Base-by-base conservation (phyloP, 257 asterid genomes). In the Cinchona pubescens region DNA sequence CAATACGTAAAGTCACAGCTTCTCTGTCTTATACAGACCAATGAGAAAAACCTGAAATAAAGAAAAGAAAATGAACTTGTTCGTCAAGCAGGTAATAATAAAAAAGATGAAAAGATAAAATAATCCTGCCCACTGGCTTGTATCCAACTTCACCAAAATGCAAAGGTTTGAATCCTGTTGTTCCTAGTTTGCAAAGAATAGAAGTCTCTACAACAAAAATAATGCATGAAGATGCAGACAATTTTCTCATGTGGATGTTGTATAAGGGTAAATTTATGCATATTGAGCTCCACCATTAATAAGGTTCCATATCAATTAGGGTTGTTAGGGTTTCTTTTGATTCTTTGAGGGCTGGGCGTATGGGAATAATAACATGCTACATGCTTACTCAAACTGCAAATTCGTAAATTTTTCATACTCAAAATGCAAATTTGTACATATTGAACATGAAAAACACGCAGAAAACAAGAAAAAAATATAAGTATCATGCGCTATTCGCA, bases 11-110 rank as follows among this genome's bases (percentile, higher is more conserved):
- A 70, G 46, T 71, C 59, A 80, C 84, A 67, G 97, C 96, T 73
- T 92, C 97, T 87, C 83, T 82, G 81, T 90, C 96, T 74, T 83
- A 67, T n/a, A n/a, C n/a, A 74, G 75, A 88, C 95, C 91, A 88
- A 71, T 75, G 75, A 74, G 93, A 87, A 78, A 79, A 71, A 72
- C 92, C 97, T 92, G 89, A 76, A 49, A 87, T 49, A 51, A 46
- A 27, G 58, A 68, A 64, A 72, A 1, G 14, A 46, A 5, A 12
- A 13, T 37, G 43, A 37, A 21, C n/a, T 51, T 21, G 43, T 37
- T 5, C 4, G 37, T 38, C 37, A 48, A 42, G 15, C 51, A 29
- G 29, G 19, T 13, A 25, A 25, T 25, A 71, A 35, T 12, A 56
- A 40, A 43, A 48, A 15, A 48, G 46, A 53, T 21, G 15, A 55